phyloP scores from a whole-genome alignment of 352 stramenopile species.

The Pythium sp. region DNA sequence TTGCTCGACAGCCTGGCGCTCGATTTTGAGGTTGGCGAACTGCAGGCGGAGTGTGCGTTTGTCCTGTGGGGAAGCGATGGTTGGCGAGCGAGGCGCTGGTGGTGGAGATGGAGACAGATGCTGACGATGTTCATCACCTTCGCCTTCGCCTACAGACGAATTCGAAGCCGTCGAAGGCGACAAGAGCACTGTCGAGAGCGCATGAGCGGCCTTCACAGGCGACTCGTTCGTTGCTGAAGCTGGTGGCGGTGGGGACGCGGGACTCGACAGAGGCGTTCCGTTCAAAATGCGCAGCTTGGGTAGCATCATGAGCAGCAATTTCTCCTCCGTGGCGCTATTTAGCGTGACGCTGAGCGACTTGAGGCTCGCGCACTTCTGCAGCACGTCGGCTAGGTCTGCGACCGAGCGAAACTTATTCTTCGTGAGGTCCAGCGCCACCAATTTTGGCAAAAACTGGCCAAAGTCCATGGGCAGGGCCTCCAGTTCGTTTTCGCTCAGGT shows the following conservation, averaged over 20 bases:
- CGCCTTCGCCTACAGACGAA: conserved; percentile 5
- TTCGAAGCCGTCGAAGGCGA: conserved; percentile 18
- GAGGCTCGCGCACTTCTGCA: conserved; percentile 43
- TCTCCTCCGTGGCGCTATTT: conserved; percentile 41
- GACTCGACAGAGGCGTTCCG: conserved; percentile 26
- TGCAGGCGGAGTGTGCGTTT: conserved; percentile 35
- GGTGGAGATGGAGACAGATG: neutral
- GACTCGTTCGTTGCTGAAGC: conserved; percentile 7
- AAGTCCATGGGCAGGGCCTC: conserved; percentile 38
- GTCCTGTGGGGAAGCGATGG: conserved; percentile 28
- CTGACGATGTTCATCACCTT: neutral
- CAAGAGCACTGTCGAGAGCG: conserved; percentile 6
- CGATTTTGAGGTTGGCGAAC: conserved; percentile 22
- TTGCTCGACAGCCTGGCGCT: conserved; percentile 5
- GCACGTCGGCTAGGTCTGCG: conserved; percentile 33
- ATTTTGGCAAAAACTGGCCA: conserved; percentile 31
- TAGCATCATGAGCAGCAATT: conserved; percentile 52
- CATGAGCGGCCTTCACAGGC: conserved; percentile 14
- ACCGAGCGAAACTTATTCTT: conserved; percentile 50
- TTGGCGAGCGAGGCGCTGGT: neutral
- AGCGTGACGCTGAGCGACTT: conserved; percentile 64
- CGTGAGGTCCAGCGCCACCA: conserved; percentile 62
- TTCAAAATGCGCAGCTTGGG: conserved; percentile 62
- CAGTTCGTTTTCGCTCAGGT: conserved; percentile 58
- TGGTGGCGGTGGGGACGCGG: conserved; percentile 16